phyloP scores from a whole-genome alignment of 2,329 filamentous ascomycete genomes.

The Diaporthe citriasiana region DNA sequence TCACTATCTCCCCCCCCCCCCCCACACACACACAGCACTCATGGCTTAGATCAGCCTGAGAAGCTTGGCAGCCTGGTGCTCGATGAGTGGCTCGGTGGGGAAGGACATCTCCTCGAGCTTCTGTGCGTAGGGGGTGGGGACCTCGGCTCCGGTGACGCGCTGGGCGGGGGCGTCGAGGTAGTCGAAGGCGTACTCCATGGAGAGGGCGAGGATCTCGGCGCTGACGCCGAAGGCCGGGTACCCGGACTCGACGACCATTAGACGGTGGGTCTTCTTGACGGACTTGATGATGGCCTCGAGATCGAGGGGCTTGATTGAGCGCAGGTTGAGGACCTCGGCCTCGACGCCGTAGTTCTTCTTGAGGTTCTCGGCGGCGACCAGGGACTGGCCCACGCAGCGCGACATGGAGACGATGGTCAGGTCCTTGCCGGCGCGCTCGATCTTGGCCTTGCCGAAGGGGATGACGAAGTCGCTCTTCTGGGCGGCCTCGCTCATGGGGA shows the following conservation, averaged over 20 bases:
- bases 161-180: constrained; percentile 95
- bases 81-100: constrained; percentile 90
- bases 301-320: constrained; percentile 96
- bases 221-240: constrained; percentile 96
- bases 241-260: constrained; percentile 93
- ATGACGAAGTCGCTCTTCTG: constrained; percentile 97
- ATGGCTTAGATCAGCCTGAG: constrained; percentile 70
- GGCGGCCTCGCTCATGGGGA: constrained; percentile 97
- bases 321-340: constrained; percentile 96
- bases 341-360: constrained; percentile 98
- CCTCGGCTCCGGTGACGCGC: constrained; percentile 95
- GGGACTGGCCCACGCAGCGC: constrained; percentile 92
- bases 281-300: constrained; percentile 96
- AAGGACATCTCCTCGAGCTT: constrained; percentile 96
- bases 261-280: constrained; percentile 96
- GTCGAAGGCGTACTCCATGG: constrained; percentile 98
- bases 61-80: constrained; percentile 90
- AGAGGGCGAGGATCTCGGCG: constrained; percentile 91
- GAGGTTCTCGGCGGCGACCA: constrained; percentile 88
- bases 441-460: constrained; percentile 98
- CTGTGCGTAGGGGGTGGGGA: constrained; percentile 94
- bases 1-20: neutral
- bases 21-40: neutral
- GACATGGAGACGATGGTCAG: constrained; percentile 95
- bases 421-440: constrained; percentile 96